Conservation (phyloP, 306 rosid species). For the Dryas alaskensis region DNA sequence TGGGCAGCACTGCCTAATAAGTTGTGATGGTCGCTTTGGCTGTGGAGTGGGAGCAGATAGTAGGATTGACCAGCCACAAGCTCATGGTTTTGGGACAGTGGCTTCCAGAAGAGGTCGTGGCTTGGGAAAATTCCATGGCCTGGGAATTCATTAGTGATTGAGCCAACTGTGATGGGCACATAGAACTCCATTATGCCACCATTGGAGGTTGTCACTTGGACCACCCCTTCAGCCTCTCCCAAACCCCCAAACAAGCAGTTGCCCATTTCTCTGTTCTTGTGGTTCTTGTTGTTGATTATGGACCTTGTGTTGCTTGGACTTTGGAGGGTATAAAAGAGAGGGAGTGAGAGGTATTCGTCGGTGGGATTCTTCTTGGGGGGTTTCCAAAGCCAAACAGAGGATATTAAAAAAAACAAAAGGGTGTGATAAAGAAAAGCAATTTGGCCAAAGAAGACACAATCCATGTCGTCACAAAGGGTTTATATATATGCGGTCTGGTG, state of each 20-base stretch:
- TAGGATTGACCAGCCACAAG: slow-evolving; percentile 61
- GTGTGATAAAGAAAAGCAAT: slow-evolving; percentile 9
- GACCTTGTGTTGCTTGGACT: background rate
- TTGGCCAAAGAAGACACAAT: slow-evolving; percentile 10
- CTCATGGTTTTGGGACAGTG: slow-evolving; percentile 49
- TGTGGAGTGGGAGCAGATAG: slow-evolving; percentile 58
- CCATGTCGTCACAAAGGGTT: background rate
- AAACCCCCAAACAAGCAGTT: slow-evolving; percentile 61
- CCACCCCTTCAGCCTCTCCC: slow-evolving; percentile 37
- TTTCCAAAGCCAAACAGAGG: slow-evolving; percentile 10
- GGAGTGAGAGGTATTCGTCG: slow-evolving; percentile 27
- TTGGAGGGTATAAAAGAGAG: slow-evolving; percentile 12
- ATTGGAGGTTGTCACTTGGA: slow-evolving; percentile 63
- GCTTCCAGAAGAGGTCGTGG: slow-evolving; percentile 79
- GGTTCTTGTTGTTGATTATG: background rate
- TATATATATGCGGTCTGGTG: background rate
- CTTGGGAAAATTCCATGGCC: slow-evolving; percentile 64
- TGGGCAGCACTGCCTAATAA: background rate
- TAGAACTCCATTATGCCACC: slow-evolving; percentile 88
- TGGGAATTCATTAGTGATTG: slow-evolving; percentile 65
- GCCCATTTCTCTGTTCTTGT: slow-evolving; percentile 40
- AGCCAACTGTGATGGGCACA: slow-evolving; percentile 51
- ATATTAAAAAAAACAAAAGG: background rate
- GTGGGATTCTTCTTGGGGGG: slow-evolving; percentile 45
- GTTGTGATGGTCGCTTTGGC: background rate